These are phyloP conservation scores for Acanthamoeba castellanii DNA, from an alignment of 208 protist genomes.

Conservation along the genomic window DNA sequence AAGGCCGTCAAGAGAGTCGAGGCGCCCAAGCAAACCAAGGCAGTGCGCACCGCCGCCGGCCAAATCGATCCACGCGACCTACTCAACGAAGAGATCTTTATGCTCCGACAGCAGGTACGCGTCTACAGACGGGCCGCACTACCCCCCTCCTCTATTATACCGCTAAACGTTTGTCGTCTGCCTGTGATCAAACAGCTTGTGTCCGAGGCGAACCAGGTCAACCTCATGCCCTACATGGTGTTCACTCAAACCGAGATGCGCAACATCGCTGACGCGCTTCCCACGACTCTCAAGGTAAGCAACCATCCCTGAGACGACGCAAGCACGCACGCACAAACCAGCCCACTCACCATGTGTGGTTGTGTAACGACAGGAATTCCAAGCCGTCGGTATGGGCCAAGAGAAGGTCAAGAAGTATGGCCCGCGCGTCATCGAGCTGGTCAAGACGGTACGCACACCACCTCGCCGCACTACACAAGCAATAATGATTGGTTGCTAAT, in stretches of 20 bases:
- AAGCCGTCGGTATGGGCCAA: slow-evolving; percentile 35
- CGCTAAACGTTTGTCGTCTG: no score
- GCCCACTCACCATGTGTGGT: not conserved
- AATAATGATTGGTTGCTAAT: no score
- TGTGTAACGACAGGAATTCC: slow-evolving; percentile 4
- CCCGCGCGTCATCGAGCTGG: slow-evolving; percentile 9
- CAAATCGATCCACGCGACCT: not conserved
- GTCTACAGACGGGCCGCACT: not conserved
- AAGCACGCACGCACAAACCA: not conserved
- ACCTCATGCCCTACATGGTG: slow-evolving; percentile 49
- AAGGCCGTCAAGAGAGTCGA: slow-evolving; percentile 18
- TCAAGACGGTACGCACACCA: slow-evolving; percentile 11
- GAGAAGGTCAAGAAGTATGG: slow-evolving; percentile 65
- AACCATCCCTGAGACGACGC: not conserved
- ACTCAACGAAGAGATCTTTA: not conserved
- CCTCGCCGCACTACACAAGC: no score
- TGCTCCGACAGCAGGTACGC: slow-evolving; percentile 23
- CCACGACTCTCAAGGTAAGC: not conserved
- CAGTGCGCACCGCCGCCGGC: not conserved
- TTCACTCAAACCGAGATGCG: slow-evolving; percentile 23
- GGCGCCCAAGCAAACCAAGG: slow-evolving; percentile 41
- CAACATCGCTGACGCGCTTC: slow-evolving; percentile 18
- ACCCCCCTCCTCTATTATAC: not conserved
- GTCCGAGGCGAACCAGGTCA: not conserved
- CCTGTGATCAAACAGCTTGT: not conserved